A percentile compares a stretch with the other conserved stretches of the same genome.
Conservation (phyloP, 2,329 filamentous ascomycete species). For the Claviceps maximensis region DNA sequence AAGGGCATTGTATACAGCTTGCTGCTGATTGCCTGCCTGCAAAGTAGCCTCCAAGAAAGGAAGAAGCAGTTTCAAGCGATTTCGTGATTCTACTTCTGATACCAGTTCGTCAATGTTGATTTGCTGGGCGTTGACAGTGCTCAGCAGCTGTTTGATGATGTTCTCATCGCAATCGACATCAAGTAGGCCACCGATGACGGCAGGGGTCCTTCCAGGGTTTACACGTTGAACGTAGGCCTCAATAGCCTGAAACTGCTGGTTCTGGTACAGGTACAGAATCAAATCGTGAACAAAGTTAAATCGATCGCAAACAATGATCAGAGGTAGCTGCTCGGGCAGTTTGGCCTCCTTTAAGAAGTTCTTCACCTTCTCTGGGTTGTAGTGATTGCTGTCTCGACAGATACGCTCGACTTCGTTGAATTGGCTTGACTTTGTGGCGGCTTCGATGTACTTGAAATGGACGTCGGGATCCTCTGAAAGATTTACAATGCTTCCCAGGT, state of each 20-base stretch:
- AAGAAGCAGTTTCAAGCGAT: constrained; percentile 85
- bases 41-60: constrained; percentile 93
- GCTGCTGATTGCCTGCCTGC: constrained; percentile 82
- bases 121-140: constrained; percentile 68
- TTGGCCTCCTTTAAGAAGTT: constrained; percentile 98
- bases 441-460: constrained; percentile 98
- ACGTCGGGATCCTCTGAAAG: constrained; percentile 90
- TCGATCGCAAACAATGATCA: constrained; percentile 98
- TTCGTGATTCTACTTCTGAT: constrained; percentile 84
- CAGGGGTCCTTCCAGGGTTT: constrained; percentile 80
- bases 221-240: constrained; percentile 96
- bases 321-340: constrained; percentile 78
- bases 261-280: constrained; percentile 94
- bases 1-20: constrained; percentile 91
- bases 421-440: constrained; percentile 85
- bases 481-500: constrained; percentile 95
- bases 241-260: constrained; percentile 98
- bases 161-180: constrained; percentile 95
- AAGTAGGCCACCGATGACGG: constrained; percentile 82
- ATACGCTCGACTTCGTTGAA: constrained; percentile 94
- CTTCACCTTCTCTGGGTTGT: constrained; percentile 92
- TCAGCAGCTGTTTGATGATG: constrained; percentile 86
- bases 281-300: constrained; percentile 98
- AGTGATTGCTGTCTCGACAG: constrained; percentile 82
- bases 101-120: constrained; percentile 95